These are phyloP conservation scores for Fusarium sp. DNA, from an alignment of 2,329 filamentous ascomycete genomes.

Conservation along the genomic window DNA sequence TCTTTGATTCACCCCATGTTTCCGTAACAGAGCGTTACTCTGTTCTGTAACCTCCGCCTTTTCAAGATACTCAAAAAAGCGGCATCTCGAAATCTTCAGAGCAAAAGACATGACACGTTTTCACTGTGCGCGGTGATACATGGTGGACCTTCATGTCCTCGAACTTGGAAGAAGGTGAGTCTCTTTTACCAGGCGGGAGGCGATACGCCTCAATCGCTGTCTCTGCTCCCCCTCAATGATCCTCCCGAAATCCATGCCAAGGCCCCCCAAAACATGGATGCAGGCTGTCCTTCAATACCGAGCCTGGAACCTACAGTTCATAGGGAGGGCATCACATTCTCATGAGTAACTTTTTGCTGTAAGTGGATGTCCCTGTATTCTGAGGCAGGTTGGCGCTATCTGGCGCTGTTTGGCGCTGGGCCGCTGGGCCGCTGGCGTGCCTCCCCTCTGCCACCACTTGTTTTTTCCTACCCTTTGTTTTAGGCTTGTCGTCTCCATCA, in stretches of 20 bases:
- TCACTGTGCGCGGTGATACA: conserved; percentile 7
- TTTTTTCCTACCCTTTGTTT: conserved; percentile 25
- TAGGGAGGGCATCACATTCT: conserved; percentile 28
- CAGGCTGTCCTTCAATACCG: conserved; percentile 33
- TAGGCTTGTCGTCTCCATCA: conserved; percentile 25
- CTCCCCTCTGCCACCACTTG: conserved; percentile 16
- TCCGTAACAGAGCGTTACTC: conserved; percentile 23
- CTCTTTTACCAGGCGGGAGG: conserved; percentile 25
- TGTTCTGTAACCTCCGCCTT: conserved; percentile 37
- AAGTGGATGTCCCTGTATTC: conserved; percentile 18
- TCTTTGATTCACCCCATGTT: conserved; percentile 28
- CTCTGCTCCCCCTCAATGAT: conserved; percentile 33
- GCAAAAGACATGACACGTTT: background rate
- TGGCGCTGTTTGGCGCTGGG: conserved; percentile 41
- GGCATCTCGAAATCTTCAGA: conserved; percentile 5
- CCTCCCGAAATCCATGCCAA: conserved; percentile 37
- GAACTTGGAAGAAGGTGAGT: background rate
- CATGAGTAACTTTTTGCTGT: conserved; percentile 38
- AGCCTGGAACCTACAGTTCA: conserved; percentile 38
- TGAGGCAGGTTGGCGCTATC: conserved; percentile 36
- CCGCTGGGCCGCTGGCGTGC: conserved; percentile 37
- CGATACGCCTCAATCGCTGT: conserved; percentile 40
- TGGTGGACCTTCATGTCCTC: conserved; percentile 4
- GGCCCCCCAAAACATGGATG: conserved; percentile 33
- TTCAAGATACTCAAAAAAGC: conserved; percentile 25